phyloP scores from a whole-genome alignment of 1,284 basidiomycete genomes.

The Tetrapyrgos nigripes region DNA sequence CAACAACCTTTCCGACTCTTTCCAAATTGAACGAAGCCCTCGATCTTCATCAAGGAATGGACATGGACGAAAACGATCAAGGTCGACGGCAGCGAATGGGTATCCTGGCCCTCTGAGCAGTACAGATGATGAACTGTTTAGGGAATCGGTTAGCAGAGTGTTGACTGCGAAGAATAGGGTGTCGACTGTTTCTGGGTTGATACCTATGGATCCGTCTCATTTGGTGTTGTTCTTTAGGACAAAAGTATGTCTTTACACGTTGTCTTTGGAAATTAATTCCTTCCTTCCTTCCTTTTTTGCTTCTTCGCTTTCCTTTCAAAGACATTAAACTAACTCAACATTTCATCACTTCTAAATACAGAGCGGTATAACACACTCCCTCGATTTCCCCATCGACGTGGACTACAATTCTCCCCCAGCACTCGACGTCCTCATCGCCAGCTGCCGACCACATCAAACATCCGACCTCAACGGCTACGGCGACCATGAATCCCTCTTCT shows the following conservation, averaged over 20 bases:
- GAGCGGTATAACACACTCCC: conserved; percentile 79
- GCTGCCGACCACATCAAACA: conserved; percentile 71
- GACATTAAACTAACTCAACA: not conserved
- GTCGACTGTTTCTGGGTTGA: conserved; percentile 71
- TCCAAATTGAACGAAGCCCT: conserved; percentile 30
- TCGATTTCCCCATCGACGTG: conserved; percentile 82
- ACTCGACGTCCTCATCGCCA: conserved; percentile 78
- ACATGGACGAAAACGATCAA: not conserved
- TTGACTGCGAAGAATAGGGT: conserved; percentile 65
- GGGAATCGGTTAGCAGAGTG: conserved; percentile 61
- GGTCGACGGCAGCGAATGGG: conserved; percentile 6
- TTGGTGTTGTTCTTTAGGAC: conserved; percentile 80
- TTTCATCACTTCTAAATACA: conserved; percentile 32
- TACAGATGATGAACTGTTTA: conserved; percentile 56
- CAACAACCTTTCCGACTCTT: conserved; percentile 37
- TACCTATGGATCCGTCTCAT: conserved; percentile 71
- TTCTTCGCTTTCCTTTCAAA: not conserved
- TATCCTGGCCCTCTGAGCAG: conserved; percentile 28
- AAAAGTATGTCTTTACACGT: conserved; percentile 53
- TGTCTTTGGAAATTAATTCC: conserved; percentile 2
- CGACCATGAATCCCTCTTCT: conserved; percentile 72
- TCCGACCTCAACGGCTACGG: conserved; percentile 60
- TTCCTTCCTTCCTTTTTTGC: no score
- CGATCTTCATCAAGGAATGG: conserved; percentile 2
- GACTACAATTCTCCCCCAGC: conserved; percentile 77